Evolutionary conservation across 345 rosid species (phyloP).

Genomic region (Mercurialis annua): DNA sequence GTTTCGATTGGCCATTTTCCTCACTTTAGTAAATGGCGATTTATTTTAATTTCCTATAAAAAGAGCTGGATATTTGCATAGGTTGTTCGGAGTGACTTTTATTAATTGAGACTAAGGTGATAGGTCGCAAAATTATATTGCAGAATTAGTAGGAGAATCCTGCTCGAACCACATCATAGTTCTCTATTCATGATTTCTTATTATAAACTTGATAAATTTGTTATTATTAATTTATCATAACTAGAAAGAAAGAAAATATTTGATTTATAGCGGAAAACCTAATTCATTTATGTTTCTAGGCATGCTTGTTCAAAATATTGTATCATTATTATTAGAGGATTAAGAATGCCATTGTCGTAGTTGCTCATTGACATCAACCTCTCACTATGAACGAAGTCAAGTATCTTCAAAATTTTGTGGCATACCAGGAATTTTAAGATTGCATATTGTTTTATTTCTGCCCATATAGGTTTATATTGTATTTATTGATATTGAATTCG

Average conservation of each 20-base stretch:
- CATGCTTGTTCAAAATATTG: neutral
- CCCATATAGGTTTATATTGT: neutral
- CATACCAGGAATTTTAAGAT: neutral
- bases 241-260: neutral
- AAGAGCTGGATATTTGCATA: neutral
- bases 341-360: neutral
- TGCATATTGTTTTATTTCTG: neutral
- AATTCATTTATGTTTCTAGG: neutral
- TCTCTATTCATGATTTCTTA: neutral
- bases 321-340: neutral
- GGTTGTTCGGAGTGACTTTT: neutral
- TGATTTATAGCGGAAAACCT: neutral
- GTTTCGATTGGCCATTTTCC: neutral
- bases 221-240: neutral
- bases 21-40: neutral
- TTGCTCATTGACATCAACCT: neutral
- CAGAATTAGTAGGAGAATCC: neutral
- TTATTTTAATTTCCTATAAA: neutral
- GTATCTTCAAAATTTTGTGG: neutral
- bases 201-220: neutral
- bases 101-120: neutral
- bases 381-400: neutral
- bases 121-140: neutral
- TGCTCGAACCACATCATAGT: neutral
- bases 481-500: neutral